Base-by-base conservation (phyloP, 768 basidiomycete species). In the Phlegmacium glaucopus region DNA sequence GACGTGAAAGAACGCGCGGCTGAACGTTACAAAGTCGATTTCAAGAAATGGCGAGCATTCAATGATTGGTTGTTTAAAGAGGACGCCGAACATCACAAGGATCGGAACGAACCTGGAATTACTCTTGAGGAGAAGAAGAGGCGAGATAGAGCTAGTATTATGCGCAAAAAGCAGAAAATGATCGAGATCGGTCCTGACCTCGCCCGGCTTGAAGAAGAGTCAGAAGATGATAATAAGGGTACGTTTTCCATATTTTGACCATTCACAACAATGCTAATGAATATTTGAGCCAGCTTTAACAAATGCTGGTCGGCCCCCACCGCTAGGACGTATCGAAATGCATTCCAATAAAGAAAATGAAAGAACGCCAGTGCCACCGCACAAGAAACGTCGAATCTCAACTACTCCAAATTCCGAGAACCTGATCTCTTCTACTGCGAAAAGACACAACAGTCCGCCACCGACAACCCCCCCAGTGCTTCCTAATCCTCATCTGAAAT, bases 11-110 rank as follows among this genome's bases (percentile, higher is more conserved):
- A 72, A 42, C 71, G 75, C 1, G 74, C 74, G 10, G 71, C 70
- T 9, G 66, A 61, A 16, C 73, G 72, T 15, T 80, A 79, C 61
- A 72, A 75, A 49, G 48, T 51, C 15, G 78, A 85, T 58, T 81
- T 74, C 62, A 73, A 73, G 59, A 76, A 70, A 48, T 85, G 79
- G 79, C 63, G 63, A 36, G 57, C 55, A 12, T 69, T 78, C 54
- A 73, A 72, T 42, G 51, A 61, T 25, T 80, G 72, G 74, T 53
- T 78, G 4, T 68, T 68, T 39, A 56, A 52, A 27, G 66, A 75
- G 32, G 55, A 68, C 11, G 61, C 57, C 13, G 49, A 61, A n/a
- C 60, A 65, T 28, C 56, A 56, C 3, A 57, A 66, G 9, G 53
- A 62, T 32, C 43, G 52, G 12, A 60, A 60, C n/a, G 62, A 55